Base-by-base conservation (phyloP, 2,329 filamentous ascomycete genomes). In the Botrytis pseudocinerea region DNA sequence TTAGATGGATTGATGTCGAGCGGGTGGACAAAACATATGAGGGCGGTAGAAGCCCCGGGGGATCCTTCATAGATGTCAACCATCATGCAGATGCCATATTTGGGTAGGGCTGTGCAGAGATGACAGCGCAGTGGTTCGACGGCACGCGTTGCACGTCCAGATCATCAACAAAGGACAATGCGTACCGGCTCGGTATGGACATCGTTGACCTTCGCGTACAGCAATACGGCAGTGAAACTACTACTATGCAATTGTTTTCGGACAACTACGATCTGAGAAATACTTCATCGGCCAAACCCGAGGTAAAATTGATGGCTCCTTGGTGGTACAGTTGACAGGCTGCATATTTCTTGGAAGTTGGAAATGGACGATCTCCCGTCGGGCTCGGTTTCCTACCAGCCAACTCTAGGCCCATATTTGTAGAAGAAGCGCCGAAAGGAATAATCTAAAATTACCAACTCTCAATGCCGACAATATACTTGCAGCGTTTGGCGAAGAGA, bases 281-380 rank as follows among this genome's bases (percentile, higher is more conserved):
- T 38, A 20, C 22, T 70, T 25, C 32, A 63, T 51, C 28, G 69
- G 57, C 18, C 28, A 46, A 25, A 32, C 18, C 57, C 42, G 25
- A 70, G n/a, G 38, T 22, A 10, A 25, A 12, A 57, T 57, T 68
- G 18, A 57, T 32, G 35, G 25, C 42, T 38, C 35, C 48, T 68
- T 42, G 28, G 64, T 48, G 25, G 25, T 40, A 16, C 64, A 42
- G 18, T 25, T 2, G 40, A 22, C 54, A 65, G 35, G 38, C 25
- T 54, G 64, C 64, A 42, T 28, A 54, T 68, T 54, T 7, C 46
- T 68, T 54, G 64, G 35, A 68, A 51, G 64, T 51, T 28, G 44
- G 48, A 66, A 54, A 46, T 12, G 10, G 57, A 63, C 59, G 28
- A 63, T 70, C 69, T 70, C 69, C 69, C 42, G 57, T 32, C n/a